Base-by-base conservation (phyloP, 768 basidiomycete genomes). In the Boletus insuetus region DNA sequence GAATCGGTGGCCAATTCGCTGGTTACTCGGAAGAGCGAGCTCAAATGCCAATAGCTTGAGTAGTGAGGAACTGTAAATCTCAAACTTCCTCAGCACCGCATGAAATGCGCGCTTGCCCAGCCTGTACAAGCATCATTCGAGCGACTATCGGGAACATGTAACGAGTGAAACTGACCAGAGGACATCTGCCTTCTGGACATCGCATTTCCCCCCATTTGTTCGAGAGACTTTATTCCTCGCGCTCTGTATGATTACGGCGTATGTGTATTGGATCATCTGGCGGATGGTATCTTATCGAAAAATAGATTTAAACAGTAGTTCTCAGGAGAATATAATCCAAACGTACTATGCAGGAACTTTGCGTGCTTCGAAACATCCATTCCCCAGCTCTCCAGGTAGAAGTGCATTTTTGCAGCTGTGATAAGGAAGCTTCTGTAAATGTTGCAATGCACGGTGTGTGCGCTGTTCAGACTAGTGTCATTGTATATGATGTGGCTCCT, bases 341-440 rank as follows among this genome's bases (percentile, higher is more conserved):
- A 69, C 80, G 49, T 60, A 89, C 90, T 74, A 38, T 75, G 69
- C 46, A 91, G 69, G 60, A 89, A 89, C 17, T 65, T 64, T 29
- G 65, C 63, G 53, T 78, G 80, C 56, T 73, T 80, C 32, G 59
- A 64, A n/a, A 75, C 60, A 47, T 74, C 72, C 17, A 76, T 57
- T 14, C 79, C 76, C 84, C 83, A 87, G 49, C 79, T 77, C 35
- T 79, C 77, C 34, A 98, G 73, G 67, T 98, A 97, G 49, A 81
- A 79, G 55, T 91, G 85, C 80, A 93, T 88, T 73, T 91, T 96
- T 78, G 94, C 86, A 0, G 89, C 91, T 3, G 84, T 79, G 41
- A 97, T 69, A 31, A 91, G 70, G 65, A 94, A 88, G 64, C 86
- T 90, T 67, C 93, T 89, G 69, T 93, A 97, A 13, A 96, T 78